Base-by-base conservation (phyloP, 129 eudicot species). In the Saussurea involucrata region DNA sequence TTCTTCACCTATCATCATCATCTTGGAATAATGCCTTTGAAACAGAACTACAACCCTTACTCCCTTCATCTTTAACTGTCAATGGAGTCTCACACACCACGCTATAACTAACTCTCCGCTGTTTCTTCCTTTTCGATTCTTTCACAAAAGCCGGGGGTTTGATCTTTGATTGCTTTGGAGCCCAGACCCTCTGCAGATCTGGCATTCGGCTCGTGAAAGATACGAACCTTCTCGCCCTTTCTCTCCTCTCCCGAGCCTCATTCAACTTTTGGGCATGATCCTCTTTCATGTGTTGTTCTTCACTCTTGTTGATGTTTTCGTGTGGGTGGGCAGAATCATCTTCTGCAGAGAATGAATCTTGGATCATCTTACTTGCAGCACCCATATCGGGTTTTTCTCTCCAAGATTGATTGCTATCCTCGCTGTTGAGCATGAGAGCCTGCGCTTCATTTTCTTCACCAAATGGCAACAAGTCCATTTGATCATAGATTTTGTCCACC, bases 151-250 rank as follows among this genome's bases (percentile, higher is more conserved):
- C 17, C 21, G 80, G 88, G 1, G 70, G 82, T 71, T 85, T 86
- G 68, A 64, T 21, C 83, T 89, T 89, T 11, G 85, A 82, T 37
- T 82, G 92, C 78, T 91, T 95, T 42, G 97, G 97, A 72, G 97
- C 98, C 98, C 98, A 95, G 7, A 95, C 94, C 83, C 98, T 87
- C 73, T 89, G 96, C 85, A 95, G 70, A 83, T 95, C 97, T 0
- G 93, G 90, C 78, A 76, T 83, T 81, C 85, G 77, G 57, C 95
- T 83, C n/a, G 87, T 87, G 76, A 85, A 93, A 40, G 91, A 92
- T 57, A 85, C 89, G 71, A 83, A 81, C 85, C 92, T 86, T 66
- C 84, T 74, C 9, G 97, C 90, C 85, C 86, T 81, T 61, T 87
- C 90, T 80, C 98, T 89, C 83, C 90, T 89, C 83, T 91, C 91